Evolutionary conservation across 805 yeast genomes (phyloP), one percentile per base, ranked within the genome.

Genomic region (Lachancea thermotolerans): DNA sequence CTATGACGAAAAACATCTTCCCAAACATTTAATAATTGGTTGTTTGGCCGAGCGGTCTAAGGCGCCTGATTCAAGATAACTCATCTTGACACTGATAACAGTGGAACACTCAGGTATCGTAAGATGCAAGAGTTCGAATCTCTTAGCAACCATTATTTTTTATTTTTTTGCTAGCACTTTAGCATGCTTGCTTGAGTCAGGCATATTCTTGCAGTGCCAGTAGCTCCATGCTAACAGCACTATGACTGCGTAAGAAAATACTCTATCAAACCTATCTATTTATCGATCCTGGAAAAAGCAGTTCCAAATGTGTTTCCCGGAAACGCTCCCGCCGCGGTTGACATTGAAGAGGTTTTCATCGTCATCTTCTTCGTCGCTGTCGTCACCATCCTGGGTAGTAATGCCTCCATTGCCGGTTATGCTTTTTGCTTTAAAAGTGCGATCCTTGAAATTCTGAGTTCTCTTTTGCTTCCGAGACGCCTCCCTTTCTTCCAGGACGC

Each of bases 231-330:
- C 11, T 5, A 5, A 30, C 5, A 8, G 33, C 8, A 5, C 9
- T 14, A 30, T 30, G 33, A 4, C 9, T 30, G 33, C 9, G 5
- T 30, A 30, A 14, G 14, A 12, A 11, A 30, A 11, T 12, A 8
- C 5, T 14, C 33, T 5, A 9, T 11, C 14, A 30, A 14, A 30
- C 5, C 12, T 12, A 30, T 30, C 4, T 12, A 12, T 12, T 12
- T 14, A 14, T 30, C 14, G 8, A 9, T 30, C 33, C 35, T 53
- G 48, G 41, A 63, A 63, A 35, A 61, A 60, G 41, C 67, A 61
- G 41, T 56, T 51, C 62, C 62, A 59, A 18, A 63, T 37, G 49
- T 63, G 67, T 40, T 53, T 50, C 8, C 52, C 55, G 6, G 62
- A 51, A 6, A 60, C 64, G 12, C 50, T 42, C 41, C 61, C 66